Conservation (phyloP, 257 asterid genomes). For the Salvia miltiorrhiza region DNA sequence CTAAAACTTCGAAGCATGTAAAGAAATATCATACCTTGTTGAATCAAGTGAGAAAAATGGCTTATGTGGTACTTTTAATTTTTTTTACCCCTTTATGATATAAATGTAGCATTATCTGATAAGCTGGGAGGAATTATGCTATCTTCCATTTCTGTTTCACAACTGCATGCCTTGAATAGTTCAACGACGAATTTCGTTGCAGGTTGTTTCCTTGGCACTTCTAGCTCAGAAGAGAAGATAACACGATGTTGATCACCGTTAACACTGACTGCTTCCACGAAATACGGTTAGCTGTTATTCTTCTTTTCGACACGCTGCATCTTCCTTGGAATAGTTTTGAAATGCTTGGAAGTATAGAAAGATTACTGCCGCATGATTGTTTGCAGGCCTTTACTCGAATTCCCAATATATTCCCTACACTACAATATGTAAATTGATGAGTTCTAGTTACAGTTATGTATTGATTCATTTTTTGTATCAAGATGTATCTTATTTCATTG, state of each 20-base stretch:
- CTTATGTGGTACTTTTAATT: neutral
- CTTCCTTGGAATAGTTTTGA: constrained; percentile 23
- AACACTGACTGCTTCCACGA: constrained; percentile 6
- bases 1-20: no score
- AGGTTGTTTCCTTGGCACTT: constrained; percentile 26
- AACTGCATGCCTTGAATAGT: neutral
- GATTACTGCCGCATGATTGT: constrained; percentile 19
- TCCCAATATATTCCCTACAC: constrained; percentile 18
- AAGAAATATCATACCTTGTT: no score
- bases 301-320: constrained; percentile 28
- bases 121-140: neutral
- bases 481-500: neutral
- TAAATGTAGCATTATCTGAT: neutral
- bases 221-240: constrained; percentile 31
- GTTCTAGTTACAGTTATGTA: constrained; percentile 18
- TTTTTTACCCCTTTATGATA: neutral
- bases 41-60: neutral
- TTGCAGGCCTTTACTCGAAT: constrained; percentile 4
- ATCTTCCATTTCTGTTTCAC: neutral
- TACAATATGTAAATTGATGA: constrained; percentile 32
- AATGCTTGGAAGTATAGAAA: constrained; percentile 16
- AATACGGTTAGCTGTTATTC: constrained; percentile 20
- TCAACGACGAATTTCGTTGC: constrained; percentile 8
- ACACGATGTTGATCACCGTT: constrained; percentile 20
- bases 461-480: constrained; percentile 23